Percentiles rank a stretch among this genome's conserved stretches.
phyloP scores from a whole-genome alignment of 805 yeast genomes.

The Hanseniaspora meyeri region DNA sequence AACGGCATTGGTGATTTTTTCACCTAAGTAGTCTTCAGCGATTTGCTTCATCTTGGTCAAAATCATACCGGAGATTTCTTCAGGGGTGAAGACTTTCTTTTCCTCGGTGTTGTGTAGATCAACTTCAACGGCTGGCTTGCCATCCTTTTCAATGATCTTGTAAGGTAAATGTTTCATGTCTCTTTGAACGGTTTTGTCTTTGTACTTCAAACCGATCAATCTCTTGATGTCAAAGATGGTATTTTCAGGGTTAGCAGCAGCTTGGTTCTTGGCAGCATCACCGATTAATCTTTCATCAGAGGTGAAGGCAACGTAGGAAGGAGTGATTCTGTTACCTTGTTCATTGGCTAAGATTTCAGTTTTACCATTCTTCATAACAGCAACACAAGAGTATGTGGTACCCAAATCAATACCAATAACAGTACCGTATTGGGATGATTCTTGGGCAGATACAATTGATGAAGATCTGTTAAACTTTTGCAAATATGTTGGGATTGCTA shows the following conservation, averaged over 20 bases:
- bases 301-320: conserved; percentile 86
- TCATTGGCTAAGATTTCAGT: conserved; percentile 91
- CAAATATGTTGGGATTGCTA: conserved; percentile 11
- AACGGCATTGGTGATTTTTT: conserved; percentile 74
- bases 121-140: conserved; percentile 76
- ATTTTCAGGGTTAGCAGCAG: conserved; percentile 74
- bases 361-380: conserved; percentile 69
- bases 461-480: conserved; percentile 11
- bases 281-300: conserved; percentile 88
- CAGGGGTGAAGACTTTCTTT: conserved; percentile 76
- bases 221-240: conserved; percentile 87
- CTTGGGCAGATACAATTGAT: conserved; percentile 12
- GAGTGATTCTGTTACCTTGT: conserved; percentile 95
- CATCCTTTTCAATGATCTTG: conserved; percentile 52
- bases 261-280: conserved; percentile 94
- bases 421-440: conserved; percentile 34
- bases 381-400: conserved; percentile 95
- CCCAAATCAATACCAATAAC: conserved; percentile 95
- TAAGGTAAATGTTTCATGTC: conserved; percentile 79
- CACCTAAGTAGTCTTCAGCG: conserved; percentile 83
- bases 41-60: conserved; percentile 83
- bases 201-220: conserved; percentile 72
- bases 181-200: conserved; percentile 63
- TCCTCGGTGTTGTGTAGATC: conserved; percentile 40
- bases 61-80: conserved; percentile 86